Conservation (phyloP, 1,284 basidiomycete species). For the Tilletia horrida region DNA sequence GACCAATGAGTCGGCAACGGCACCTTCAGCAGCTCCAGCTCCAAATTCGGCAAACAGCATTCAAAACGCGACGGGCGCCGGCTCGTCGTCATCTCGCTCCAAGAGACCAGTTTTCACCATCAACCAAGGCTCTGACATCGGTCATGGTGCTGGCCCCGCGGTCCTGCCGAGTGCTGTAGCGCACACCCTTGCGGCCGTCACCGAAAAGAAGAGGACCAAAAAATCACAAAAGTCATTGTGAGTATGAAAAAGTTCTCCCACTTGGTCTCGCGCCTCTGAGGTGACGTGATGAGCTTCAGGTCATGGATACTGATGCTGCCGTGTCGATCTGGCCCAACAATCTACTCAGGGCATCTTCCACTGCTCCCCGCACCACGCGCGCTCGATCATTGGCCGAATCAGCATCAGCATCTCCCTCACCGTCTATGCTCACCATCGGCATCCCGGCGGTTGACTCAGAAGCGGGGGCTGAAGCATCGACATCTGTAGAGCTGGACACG, state of each 20-base stretch:
- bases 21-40: slow-evolving; percentile 25
- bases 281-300: too few relatives aligned
- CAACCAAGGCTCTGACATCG: slow-evolving; percentile 6
- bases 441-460: neutral
- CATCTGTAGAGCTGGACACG: neutral
- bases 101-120: slow-evolving; percentile 8
- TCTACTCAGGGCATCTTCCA: neutral
- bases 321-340: too few relatives aligned
- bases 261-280: neutral
- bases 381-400: neutral
- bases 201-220: neutral
- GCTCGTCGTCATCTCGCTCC: neutral
- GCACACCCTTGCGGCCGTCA: neutral
- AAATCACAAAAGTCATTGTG: neutral
- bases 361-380: neutral
- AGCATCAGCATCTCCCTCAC: slow-evolving; percentile 1
- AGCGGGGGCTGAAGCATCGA: too few relatives aligned
- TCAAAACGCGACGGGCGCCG: neutral
- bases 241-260: neutral
- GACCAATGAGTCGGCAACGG: neutral
- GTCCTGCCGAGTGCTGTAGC: slow-evolving; percentile 8
- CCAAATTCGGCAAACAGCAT: slow-evolving; percentile 1
- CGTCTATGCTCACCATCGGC: slow-evolving; percentile 1
- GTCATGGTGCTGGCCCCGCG: slow-evolving; percentile 8
- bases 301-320: too few relatives aligned